phyloP scores from a whole-genome alignment of 768 basidiomycete genomes.

The Pisolithus albus region DNA sequence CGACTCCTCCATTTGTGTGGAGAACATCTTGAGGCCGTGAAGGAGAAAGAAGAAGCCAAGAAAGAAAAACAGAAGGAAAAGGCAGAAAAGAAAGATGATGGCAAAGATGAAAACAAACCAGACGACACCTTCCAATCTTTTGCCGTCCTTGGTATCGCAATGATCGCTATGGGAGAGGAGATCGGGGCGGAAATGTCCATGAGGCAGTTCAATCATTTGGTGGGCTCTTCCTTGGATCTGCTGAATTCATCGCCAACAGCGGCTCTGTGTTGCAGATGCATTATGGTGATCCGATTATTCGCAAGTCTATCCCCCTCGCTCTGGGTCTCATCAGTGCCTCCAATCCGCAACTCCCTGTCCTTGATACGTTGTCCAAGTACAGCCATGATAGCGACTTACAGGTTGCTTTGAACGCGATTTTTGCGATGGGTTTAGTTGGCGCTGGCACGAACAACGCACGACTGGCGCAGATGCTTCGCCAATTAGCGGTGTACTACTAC shows the following conservation, averaged over 20 bases:
- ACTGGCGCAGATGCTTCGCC: constrained; percentile 94
- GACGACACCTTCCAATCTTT: constrained; percentile 88
- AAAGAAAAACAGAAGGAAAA: constrained; percentile 21
- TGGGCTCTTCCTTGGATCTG: constrained; percentile 31
- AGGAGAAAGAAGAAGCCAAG: constrained; percentile 31
- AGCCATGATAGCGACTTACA: constrained; percentile 98
- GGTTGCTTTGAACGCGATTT: constrained; percentile 94
- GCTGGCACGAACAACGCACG: constrained; percentile 99
- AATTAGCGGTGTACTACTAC: constrained; percentile 95
- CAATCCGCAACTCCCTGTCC: constrained; percentile 88
- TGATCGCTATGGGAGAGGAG: constrained; percentile 98
- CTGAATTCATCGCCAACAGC: not conserved
- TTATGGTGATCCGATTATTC: constrained; percentile 89
- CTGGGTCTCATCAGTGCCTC: constrained; percentile 93
- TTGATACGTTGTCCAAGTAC: constrained; percentile 97
- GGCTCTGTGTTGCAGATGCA: constrained; percentile 68
- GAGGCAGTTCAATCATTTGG: constrained; percentile 94
- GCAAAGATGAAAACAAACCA: constrained; percentile 44
- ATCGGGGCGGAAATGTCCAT: constrained; percentile 97
- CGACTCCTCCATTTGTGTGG: constrained; percentile 88
- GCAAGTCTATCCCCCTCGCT: constrained; percentile 89
- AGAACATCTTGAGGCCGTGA: constrained; percentile 66
- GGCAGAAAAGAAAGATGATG: constrained; percentile 45
- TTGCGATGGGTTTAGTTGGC: constrained; percentile 97
- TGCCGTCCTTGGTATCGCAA: constrained; percentile 86